phyloP scores from a whole-genome alignment of 2,329 filamentous ascomycete genomes.

The Tympanopsis confertula region DNA sequence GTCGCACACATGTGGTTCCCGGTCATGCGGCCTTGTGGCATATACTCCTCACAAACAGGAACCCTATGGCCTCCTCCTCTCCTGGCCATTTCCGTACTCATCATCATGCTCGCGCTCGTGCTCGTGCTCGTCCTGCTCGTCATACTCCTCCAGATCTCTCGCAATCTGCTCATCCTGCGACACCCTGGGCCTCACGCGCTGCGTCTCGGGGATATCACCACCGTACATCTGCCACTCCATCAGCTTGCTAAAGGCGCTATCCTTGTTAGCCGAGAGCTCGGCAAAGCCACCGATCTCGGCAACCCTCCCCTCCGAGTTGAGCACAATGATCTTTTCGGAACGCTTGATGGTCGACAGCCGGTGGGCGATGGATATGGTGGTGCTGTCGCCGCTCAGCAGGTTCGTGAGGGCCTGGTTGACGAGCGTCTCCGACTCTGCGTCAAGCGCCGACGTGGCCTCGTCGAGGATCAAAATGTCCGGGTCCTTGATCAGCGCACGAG shows the following conservation, averaged over 20 bases:
- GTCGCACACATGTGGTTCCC: not conserved
- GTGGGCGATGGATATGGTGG: slow-evolving; percentile 95
- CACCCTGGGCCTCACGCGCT: slow-evolving; percentile 16
- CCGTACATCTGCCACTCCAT: slow-evolving; percentile 99
- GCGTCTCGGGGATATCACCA: slow-evolving; percentile 45
- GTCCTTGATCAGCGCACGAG: slow-evolving; percentile 83
- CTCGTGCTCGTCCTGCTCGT: slow-evolving; percentile 17
- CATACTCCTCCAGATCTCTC: slow-evolving; percentile 14
- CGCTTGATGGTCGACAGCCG: slow-evolving; percentile 92
- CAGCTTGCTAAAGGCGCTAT: slow-evolving; percentile 81
- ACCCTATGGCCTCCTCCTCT: not conserved
- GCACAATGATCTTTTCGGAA: slow-evolving; percentile 85
- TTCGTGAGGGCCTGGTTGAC: slow-evolving; percentile 81
- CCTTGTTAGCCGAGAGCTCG: slow-evolving; percentile 58
- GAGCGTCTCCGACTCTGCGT: slow-evolving; percentile 91
- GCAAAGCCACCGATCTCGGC: slow-evolving; percentile 81
- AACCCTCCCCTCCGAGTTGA: slow-evolving; percentile 74
- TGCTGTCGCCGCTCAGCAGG: slow-evolving; percentile 77
- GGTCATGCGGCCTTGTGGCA: not conserved
- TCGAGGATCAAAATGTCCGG: slow-evolving; percentile 95
- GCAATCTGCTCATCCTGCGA: slow-evolving; percentile 27
- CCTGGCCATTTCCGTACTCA: not conserved
- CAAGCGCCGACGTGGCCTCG: slow-evolving; percentile 88
- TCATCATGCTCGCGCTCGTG: slow-evolving; percentile 5
- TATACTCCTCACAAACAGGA: not conserved